Evolutionary conservation across 768 basidiomycete genomes (phyloP).

Genomic region (Kwoniella bestiolae): DNA sequence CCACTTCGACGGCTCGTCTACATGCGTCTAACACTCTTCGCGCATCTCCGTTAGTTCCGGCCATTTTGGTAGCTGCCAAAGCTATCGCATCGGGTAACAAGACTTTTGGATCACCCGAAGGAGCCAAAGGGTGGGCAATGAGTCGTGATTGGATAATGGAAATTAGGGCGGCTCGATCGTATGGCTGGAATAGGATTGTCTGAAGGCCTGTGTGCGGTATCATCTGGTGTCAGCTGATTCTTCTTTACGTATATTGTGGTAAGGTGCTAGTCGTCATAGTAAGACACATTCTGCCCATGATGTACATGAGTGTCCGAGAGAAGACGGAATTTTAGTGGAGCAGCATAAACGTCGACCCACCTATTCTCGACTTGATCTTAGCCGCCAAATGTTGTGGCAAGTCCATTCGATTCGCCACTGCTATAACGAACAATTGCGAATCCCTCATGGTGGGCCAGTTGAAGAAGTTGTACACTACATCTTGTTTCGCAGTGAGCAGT

Average conservation of each 20-base stretch:
- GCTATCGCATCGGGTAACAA: conserved; percentile 75
- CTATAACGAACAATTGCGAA: conserved; percentile 89
- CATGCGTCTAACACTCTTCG: conserved; percentile 90
- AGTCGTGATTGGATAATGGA: conserved; percentile 86
- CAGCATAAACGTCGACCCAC: conserved; percentile 60
- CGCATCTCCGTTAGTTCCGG: conserved; percentile 89
- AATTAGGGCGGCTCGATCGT: conserved; percentile 70
- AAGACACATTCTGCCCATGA: too few relatives aligned
- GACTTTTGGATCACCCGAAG: conserved; percentile 61
- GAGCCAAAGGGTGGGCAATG: conserved; percentile 58
- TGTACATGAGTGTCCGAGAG: too few relatives aligned
- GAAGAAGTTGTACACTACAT: conserved; percentile 99
- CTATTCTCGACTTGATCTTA: conserved; percentile 86
- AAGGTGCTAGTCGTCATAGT: too few relatives aligned
- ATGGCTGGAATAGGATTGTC: conserved; percentile 72
- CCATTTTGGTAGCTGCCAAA: conserved; percentile 79
- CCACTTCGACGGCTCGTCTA: conserved; percentile 83
- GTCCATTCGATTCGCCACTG: conserved; percentile 98
- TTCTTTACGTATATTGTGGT: neutral
- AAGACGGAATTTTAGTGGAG: neutral
- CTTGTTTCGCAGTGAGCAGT: conserved; percentile 91
- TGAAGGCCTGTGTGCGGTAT: conserved; percentile 51
- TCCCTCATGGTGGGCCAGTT: conserved; percentile 94
- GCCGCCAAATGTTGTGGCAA: conserved; percentile 92
- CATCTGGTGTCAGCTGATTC: too few relatives aligned